Evolutionary conservation across 257 asterid species (phyloP), one percentile per base, ranked within the genome.

Genomic region (Misopates orontium): DNA sequence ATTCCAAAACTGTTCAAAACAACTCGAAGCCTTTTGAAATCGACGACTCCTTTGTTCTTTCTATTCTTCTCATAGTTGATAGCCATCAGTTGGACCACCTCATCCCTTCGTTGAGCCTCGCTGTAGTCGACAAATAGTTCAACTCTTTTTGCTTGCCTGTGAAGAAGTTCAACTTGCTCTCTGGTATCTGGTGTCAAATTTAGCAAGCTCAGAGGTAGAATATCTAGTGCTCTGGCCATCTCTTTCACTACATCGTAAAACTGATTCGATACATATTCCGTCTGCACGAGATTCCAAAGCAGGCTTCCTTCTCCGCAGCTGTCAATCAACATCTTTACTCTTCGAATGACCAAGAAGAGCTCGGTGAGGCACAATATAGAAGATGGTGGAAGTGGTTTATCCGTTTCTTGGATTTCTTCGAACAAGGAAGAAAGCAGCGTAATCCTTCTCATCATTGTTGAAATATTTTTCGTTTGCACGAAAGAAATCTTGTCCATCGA

Each of bases 131-230:
- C 75, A 21, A 76, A 78, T 36, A 84, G 64, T 7, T 76, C 79
- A 51, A 62, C 83, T 50, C 96, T 74, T 61, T 82, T 86, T 0
- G 91, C 87, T 75, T 91, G 97, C 76, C 73, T 88, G 77, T 64
- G 96, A 49, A 91, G 84, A 42, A 91, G 91, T 62, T 88, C 96
- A 17, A 91, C 82, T 75, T 86, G 96, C 82, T 91, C 97, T 64
- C 71, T 86, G 9, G 87, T 83, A 67, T 91, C 97, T 20, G 72
- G 70, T 4, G 85, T 82, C 16, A 87, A 69, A 71, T 74, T 65
- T 1, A 90, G 90, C 85, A 86, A 76, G 66, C 96, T 86, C 67
- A 90, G 60, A 25, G 96, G 97, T 40, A 90, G 74, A 59, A 90
- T 88, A 40, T 88, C 95, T 13, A 90, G 95, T 41, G 95, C 96